Conservation (phyloP, 2,329 filamentous ascomycete species). For the Pyrenophora seminiperda region DNA sequence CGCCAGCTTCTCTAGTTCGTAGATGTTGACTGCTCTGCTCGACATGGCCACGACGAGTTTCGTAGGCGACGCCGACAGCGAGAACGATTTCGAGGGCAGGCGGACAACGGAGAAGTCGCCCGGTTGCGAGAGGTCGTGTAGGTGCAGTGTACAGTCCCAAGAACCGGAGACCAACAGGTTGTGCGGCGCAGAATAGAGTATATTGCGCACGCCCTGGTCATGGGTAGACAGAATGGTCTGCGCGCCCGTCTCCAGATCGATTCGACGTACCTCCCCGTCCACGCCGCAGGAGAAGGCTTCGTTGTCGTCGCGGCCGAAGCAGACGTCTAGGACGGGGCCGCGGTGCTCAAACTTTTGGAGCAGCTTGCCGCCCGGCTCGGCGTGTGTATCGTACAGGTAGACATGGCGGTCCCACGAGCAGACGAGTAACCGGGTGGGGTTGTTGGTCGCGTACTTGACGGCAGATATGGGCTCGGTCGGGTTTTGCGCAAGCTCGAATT, state of each 20-base stretch:
- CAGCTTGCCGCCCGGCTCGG: slow-evolving; percentile 65
- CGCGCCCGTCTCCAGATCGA: slow-evolving; percentile 74
- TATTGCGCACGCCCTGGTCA: slow-evolving; percentile 75
- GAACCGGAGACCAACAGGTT: slow-evolving; percentile 84
- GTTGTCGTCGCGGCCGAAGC: slow-evolving; percentile 81
- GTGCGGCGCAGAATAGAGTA: slow-evolving; percentile 79
- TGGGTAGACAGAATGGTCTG: slow-evolving; percentile 81
- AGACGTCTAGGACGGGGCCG: slow-evolving; percentile 87
- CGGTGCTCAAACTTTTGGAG: slow-evolving; percentile 77
- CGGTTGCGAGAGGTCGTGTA: slow-evolving; percentile 69
- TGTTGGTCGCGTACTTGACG: slow-evolving; percentile 79
- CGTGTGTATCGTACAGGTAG: slow-evolving; percentile 81
- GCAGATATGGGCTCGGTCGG: slow-evolving; percentile 87
- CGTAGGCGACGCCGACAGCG: slow-evolving; percentile 74
- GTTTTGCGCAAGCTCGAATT: slow-evolving; percentile 82
- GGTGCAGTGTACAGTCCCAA: slow-evolving; percentile 90
- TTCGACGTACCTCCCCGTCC: slow-evolving; percentile 83
- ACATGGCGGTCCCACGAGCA: slow-evolving; percentile 94
- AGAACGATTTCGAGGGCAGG: slow-evolving; percentile 87
- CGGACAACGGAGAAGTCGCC: slow-evolving; percentile 66
- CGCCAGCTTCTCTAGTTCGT: slow-evolving; percentile 75
- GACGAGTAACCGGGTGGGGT: slow-evolving; percentile 79
- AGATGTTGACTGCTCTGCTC: slow-evolving; percentile 89
- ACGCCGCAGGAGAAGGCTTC: slow-evolving; percentile 86
- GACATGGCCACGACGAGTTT: slow-evolving; percentile 97